A percentile compares a stretch with the other conserved stretches of the same genome.
These are phyloP conservation scores for Thalassiosira profunda DNA, from an alignment of 108 stramenopile species.

Conservation along the genomic window DNA sequence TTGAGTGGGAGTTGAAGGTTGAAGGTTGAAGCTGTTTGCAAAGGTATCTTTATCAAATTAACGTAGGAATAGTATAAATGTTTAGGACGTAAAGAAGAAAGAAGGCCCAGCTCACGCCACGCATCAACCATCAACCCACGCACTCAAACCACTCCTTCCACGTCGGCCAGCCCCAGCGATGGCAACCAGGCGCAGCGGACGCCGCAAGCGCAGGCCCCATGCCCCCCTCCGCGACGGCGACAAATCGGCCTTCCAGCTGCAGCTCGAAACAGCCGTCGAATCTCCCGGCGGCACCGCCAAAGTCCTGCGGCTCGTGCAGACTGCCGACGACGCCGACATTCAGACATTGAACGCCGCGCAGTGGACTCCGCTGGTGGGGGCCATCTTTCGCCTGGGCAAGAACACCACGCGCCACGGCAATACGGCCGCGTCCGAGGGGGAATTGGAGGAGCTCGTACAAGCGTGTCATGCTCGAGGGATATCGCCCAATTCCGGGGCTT, in stretches of 20 bases:
- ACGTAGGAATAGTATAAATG: too few species aligned
- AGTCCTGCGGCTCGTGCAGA: conserved; percentile 22
- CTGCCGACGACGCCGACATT: conserved; percentile 18
- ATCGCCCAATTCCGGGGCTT: conserved; percentile 23
- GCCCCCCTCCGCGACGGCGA: too few species aligned
- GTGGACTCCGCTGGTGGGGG: conserved; percentile 35
- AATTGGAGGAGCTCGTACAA: conserved; percentile 15
- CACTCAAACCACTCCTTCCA: too few species aligned
- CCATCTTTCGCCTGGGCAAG: conserved; percentile 32
- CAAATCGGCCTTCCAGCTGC: conserved; percentile 8
- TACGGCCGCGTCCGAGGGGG: conserved; percentile 11
- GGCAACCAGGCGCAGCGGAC: too few species aligned
- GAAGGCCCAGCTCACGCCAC: too few species aligned
- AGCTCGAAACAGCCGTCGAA: conserved; percentile 19
- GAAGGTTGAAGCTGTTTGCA: too few species aligned
- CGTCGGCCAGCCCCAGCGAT: too few species aligned
- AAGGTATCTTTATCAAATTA: too few species aligned
- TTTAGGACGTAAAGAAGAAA: too few species aligned
- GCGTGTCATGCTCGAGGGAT: conserved; percentile 14
- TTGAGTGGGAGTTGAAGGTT: too few species aligned
- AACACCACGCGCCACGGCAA: conserved; percentile 34
- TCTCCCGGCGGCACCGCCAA: conserved; percentile 31
- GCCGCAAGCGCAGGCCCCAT: too few species aligned
- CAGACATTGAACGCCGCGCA: conserved; percentile 10
- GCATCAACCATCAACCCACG: too few species aligned